A percentile compares a stretch with the other conserved stretches of the same genome.
Evolutionary conservation across 2,329 filamentous ascomycete species (phyloP).

Genomic region (Fusarium goolgardi): DNA sequence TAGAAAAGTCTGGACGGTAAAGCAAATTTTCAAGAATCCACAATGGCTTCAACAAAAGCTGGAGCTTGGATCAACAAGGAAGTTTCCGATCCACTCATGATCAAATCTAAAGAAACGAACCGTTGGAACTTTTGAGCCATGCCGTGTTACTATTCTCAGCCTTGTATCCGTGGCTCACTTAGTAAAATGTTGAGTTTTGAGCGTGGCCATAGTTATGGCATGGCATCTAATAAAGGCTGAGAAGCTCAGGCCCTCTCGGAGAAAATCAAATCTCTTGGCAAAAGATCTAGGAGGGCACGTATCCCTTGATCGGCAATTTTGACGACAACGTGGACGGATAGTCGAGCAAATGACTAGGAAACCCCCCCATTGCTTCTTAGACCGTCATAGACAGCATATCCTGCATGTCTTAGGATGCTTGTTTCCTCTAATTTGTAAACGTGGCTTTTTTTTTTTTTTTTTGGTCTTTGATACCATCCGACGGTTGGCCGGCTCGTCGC

Average conservation of each 20-base stretch:
- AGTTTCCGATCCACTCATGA: neutral
- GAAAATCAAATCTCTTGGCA: slow-evolving; percentile 43
- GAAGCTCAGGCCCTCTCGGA: slow-evolving; percentile 32
- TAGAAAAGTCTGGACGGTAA: slow-evolving; percentile 34
- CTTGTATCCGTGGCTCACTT: slow-evolving; percentile 4
- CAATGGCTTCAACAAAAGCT: slow-evolving; percentile 11
- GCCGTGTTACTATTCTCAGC: slow-evolving; percentile 16
- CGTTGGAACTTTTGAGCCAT: slow-evolving; percentile 7
- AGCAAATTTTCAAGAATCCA: slow-evolving; percentile 41
- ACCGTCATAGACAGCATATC: slow-evolving; percentile 25
- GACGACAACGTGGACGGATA: slow-evolving; percentile 1
- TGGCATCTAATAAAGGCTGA: neutral
- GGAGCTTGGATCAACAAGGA: slow-evolving; percentile 14
- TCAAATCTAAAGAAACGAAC: slow-evolving; percentile 9
- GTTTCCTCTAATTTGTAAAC: slow-evolving; percentile 12
- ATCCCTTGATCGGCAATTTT: slow-evolving; percentile 42
- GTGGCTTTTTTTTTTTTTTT: slow-evolving; percentile 19
- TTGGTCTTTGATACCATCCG: slow-evolving; percentile 11
- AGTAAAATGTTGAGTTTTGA: neutral
- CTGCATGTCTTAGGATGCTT: slow-evolving; percentile 30
- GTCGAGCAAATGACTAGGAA: slow-evolving; percentile 3
- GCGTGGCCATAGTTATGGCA: neutral
- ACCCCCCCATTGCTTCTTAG: slow-evolving; percentile 8
- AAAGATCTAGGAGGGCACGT: slow-evolving; percentile 31
- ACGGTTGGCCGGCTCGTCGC: slow-evolving; percentile 25